Evolutionary conservation across 2,329 filamentous ascomycete species (phyloP).

Genomic region (Cercospora sesami): DNA sequence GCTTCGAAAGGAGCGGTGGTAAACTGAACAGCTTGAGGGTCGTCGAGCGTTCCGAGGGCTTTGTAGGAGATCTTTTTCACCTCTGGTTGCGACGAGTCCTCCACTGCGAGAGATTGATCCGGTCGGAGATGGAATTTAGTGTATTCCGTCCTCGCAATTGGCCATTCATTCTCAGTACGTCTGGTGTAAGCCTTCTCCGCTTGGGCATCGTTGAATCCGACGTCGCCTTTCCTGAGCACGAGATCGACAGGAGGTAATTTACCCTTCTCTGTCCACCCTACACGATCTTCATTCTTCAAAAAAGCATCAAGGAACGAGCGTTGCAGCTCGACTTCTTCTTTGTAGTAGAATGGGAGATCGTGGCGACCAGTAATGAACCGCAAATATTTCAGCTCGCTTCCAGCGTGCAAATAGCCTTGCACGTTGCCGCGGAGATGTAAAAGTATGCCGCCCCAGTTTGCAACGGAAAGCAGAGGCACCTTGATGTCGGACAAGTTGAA

Average conservation of each 20-base stretch:
- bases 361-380: constrained; percentile 70
- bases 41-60: constrained; percentile 59
- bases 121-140: constrained; percentile 61
- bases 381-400: constrained; percentile 67
- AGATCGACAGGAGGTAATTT: constrained; percentile 62
- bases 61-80: constrained; percentile 51
- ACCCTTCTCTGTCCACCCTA: constrained; percentile 60
- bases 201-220: constrained; percentile 65
- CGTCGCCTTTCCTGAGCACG: constrained; percentile 64
- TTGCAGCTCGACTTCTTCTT: constrained; percentile 67
- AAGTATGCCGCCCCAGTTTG: constrained; percentile 70
- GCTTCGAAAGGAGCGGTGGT: constrained; percentile 57
- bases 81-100: not conserved
- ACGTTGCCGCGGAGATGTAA: constrained; percentile 70
- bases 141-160: constrained; percentile 65
- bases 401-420: constrained; percentile 63
- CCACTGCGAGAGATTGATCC: constrained; percentile 42
- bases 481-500: constrained; percentile 66
- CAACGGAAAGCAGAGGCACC: constrained; percentile 66
- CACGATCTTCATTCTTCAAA: constrained; percentile 64
- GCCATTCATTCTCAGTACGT: constrained; percentile 64
- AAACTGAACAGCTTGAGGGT: constrained; percentile 58
- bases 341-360: constrained; percentile 71
- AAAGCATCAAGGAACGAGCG: constrained; percentile 69
- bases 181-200: constrained; percentile 58